Conservation (phyloP, 495 filamentous ascomycete genomes). For the Hypoxylon crocopeplum region DNA sequence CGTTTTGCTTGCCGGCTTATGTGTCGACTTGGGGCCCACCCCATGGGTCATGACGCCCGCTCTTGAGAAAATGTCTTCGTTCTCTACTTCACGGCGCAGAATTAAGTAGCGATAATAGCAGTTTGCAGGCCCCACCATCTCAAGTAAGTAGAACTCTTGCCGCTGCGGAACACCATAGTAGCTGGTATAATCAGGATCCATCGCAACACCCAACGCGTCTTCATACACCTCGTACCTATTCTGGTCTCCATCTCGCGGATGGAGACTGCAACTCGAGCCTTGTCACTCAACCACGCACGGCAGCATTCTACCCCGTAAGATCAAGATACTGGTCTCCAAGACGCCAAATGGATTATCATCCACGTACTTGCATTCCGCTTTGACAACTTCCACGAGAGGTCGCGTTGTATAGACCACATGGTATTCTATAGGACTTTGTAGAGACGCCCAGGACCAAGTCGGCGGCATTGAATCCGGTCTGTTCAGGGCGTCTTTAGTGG, state of each 20-base stretch:
- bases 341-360: neutral
- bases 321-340: neutral
- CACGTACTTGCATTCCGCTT: neutral
- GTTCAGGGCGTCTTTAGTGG: too few relatives aligned
- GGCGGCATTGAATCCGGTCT: too few relatives aligned
- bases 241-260: too few relatives aligned
- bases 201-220: neutral
- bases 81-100: neutral
- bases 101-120: neutral
- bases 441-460: constrained; percentile 17
- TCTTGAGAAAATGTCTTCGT: neutral
- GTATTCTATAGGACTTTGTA: too few relatives aligned
- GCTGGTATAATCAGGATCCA: neutral
- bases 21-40: too few relatives aligned
- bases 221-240: too few relatives aligned
- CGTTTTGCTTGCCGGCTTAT: too few relatives aligned
- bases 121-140: neutral
- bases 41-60: neutral
- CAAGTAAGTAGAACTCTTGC: constrained; percentile 1
- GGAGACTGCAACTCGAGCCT: too few relatives aligned
- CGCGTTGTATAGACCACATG: neutral
- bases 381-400: neutral
- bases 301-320: neutral
- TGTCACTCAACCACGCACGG: neutral
- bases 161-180: neutral